Base-by-base conservation (phyloP, 2,329 filamentous ascomycete genomes). In the Alternaria sp. region DNA sequence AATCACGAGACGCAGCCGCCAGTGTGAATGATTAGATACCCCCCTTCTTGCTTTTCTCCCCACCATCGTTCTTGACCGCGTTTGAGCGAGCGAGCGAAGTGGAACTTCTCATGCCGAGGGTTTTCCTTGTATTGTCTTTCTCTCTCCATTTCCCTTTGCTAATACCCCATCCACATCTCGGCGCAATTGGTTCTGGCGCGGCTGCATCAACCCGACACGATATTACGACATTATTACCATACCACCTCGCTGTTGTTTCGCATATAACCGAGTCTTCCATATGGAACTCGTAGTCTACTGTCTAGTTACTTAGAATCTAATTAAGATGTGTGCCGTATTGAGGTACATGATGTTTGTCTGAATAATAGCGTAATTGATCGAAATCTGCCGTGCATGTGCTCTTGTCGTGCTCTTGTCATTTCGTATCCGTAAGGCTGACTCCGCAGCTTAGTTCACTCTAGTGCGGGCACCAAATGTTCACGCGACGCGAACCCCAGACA, bases 1-100 rank as follows among this genome's bases (percentile, higher is more conserved):
- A 73, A 93, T 96, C 72, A 67, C 73, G 11, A 70, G 69, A 62
- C 72, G 72, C 57, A 77, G 74, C 54, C 74, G 74, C 51, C 70
- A 71, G 50, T 72, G 67, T 65, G 74, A 79, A 70, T 78, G 65
- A 74, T 52, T 21, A 50, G 46, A 67, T 58, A 44, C 30, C 61
- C 30, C 60, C 51, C 36, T 54, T 47, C 50, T 30, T 44, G 51
- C 15, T 40, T 55, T 47, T 62, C 54, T 56, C 52, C 13, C 36
- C 8, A 36, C 32, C 36, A 40, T 40, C 36, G 15, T 61, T 47
- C 32, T 51, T 50, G 46, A 55, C 47, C 54, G 54, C 66, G 44
- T 56, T 61, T 66, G 50, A 69, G 66, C 62, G 66, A 62, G 59
- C 36, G 21, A 44, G 30, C 13, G 23, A 47, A 40, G 17, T 21